phyloP scores from a whole-genome alignment of 768 basidiomycete species.

The Filobasidium floriforme region DNA sequence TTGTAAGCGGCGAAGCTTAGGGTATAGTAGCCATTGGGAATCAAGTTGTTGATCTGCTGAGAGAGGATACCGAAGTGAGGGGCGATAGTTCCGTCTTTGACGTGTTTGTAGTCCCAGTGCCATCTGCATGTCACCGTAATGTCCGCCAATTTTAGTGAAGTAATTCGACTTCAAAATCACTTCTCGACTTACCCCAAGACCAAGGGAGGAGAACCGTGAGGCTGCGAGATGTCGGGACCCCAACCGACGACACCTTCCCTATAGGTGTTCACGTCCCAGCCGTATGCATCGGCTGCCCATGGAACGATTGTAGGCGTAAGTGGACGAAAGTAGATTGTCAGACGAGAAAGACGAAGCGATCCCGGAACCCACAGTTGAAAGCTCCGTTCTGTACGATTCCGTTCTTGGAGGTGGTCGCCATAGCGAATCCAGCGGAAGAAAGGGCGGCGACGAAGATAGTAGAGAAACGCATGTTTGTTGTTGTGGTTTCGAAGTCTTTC shows the following conservation, averaged over 20 bases:
- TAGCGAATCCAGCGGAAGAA: background rate
- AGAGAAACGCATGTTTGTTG: slow-evolving; percentile 7
- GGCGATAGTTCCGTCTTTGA: background rate
- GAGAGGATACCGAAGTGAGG: slow-evolving; percentile 1
- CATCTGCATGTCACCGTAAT: background rate
- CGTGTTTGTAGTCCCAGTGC: slow-evolving; percentile 1
- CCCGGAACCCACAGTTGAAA: background rate
- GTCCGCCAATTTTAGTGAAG: too few relatives aligned
- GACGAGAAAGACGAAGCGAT: too few relatives aligned
- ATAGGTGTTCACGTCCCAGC: background rate
- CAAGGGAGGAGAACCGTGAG: background rate
- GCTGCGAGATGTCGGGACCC: background rate
- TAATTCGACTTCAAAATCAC: too few relatives aligned
- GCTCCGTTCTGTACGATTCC: background rate
- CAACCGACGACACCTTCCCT: background rate
- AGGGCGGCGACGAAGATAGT: background rate
- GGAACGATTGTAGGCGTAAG: background rate
- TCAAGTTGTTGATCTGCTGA: background rate
- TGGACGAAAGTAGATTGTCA: too few relatives aligned
- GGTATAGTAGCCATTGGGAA: background rate
- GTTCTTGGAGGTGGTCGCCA: background rate
- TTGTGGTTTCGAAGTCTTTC: too few relatives aligned
- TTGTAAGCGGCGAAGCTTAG: slow-evolving; percentile 5
- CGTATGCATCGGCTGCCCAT: background rate
- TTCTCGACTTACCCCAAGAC: background rate